Base-by-base conservation (phyloP, 208 protist genomes). In the Acanthamoeba quina region DNA sequence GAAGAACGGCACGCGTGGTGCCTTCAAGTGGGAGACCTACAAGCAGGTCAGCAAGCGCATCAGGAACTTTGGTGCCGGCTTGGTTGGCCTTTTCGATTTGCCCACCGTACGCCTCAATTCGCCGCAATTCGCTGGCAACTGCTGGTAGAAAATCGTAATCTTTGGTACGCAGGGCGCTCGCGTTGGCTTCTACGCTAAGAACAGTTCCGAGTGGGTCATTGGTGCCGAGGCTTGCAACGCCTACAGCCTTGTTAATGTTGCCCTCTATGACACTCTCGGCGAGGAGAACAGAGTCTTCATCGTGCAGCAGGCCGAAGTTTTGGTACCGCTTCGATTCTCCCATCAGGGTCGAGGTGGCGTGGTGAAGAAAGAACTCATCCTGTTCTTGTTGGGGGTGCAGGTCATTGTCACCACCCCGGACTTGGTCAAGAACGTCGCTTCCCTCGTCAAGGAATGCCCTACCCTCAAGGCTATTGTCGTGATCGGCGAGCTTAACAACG, bases 211-310 rank as follows among this genome's bases (percentile, higher is more conserved):
- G 78, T 97, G 96, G 96, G 88, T 95, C 49, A 44, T 97, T 47
- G 70, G 90, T 34, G 95, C 96, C 58, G 72, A 96, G 47, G 94
- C 80, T 41, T 82, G 47, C 24, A 74, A 94, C 54, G 76, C 92
- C 19, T 62, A 94, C 72, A 82, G 29, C 94, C 49, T 97, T 11
- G 74, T 94, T 15, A 82, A 52, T 64, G 96, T 97, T 49, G 78
- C 96, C 31, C 90, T 97, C 44, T 97, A 97, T 85, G 96, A 96
- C 41, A 97, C 96, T 24, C 86, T 98, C 4, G 97, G 97, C 93
- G 82, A 94, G 31, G 86, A 94, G 54, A 94, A 95, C 49, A 76
- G 97, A 34, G 70, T 86, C 44, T 97, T 94, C 91, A 97, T 98
- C 60, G 37, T 97, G 17, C 68, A 95, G 49, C 96, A 98, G 31